phyloP scores from a whole-genome alignment of 2,329 filamentous ascomycete species.

The Colletotrichum horii region DNA sequence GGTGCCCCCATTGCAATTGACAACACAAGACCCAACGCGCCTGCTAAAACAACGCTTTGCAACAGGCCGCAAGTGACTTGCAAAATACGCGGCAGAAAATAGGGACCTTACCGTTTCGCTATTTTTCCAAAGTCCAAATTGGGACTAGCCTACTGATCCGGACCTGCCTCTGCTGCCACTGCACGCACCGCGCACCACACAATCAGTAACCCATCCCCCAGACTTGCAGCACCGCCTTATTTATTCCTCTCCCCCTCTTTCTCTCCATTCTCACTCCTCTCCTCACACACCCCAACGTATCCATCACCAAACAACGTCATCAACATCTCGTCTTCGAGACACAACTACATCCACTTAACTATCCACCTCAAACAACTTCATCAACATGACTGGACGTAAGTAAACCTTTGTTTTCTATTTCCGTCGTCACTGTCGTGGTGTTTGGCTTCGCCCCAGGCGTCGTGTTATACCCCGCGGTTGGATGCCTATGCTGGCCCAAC shows the following conservation, averaged over 20 bases:
- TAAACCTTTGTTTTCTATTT: conserved; percentile 30
- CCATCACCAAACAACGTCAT: conserved; percentile 26
- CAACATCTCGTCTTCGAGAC: conserved; percentile 16
- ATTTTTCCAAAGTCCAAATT: conserved; percentile 23
- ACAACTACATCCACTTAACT: not conserved
- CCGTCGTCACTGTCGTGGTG: conserved; percentile 21
- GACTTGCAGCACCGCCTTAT: conserved; percentile 22
- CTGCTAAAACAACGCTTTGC: not conserved
- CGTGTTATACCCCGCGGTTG: not conserved
- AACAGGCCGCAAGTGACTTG: conserved; percentile 5
- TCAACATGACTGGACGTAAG: conserved; percentile 78
- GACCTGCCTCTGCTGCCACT: not conserved
- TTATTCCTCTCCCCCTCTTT: conserved; percentile 23
- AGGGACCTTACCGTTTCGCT: conserved; percentile 21
- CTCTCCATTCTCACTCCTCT: conserved; percentile 24
- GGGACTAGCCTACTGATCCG: conserved; percentile 26
- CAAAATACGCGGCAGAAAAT: conserved; percentile 21
- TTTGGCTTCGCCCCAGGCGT: not conserved
- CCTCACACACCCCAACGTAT: conserved; percentile 27
- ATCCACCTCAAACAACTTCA: conserved; percentile 29
- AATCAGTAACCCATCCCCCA: conserved; percentile 24
- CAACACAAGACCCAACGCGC: not conserved
- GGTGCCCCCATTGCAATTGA: not conserved
- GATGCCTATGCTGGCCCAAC: not conserved
- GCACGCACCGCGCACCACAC: conserved; percentile 16